Conservation (phyloP, 768 basidiomycete species). For the Gloeophyllum trabeum region DNA sequence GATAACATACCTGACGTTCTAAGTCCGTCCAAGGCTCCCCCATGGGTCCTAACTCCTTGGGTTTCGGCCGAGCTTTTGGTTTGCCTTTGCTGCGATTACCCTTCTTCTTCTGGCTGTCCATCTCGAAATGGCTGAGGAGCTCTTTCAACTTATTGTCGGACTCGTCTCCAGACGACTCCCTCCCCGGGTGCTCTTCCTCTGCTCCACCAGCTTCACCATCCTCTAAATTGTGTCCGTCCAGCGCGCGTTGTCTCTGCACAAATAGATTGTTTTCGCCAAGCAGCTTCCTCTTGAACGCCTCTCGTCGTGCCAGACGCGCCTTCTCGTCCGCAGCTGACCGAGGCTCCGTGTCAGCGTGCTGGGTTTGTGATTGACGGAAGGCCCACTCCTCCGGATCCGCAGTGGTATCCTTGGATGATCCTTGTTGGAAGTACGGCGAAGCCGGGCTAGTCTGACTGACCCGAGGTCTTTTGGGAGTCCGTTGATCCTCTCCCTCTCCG, state of each 20-base stretch:
- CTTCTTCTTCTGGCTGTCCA: neutral
- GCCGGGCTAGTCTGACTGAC: too few relatives aligned
- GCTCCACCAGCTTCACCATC: neutral
- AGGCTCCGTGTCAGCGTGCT: too few relatives aligned
- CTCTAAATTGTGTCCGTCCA: conserved; percentile 8
- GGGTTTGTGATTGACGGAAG: too few relatives aligned
- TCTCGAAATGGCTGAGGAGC: neutral
- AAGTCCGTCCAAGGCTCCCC: conserved; percentile 68
- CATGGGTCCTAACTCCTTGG: conserved; percentile 46
- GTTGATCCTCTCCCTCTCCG: too few relatives aligned
- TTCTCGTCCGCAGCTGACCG: too few relatives aligned
- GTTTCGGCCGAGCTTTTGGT: conserved; percentile 22
- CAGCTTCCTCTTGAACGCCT: conserved; percentile 38
- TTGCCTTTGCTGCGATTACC: neutral
- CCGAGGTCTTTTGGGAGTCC: too few relatives aligned
- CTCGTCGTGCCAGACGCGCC: too few relatives aligned
- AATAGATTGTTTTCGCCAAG: conserved; percentile 33
- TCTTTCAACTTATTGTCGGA: neutral
- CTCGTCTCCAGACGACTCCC: too few relatives aligned
- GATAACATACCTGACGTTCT: conserved; percentile 49
- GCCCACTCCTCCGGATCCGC: too few relatives aligned
- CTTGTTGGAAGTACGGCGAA: too few relatives aligned
- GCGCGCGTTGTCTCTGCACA: conserved; percentile 11
- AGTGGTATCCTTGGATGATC: too few relatives aligned
- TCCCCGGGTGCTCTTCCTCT: too few relatives aligned